These are phyloP conservation scores for Calamus simplicifolius DNA, from an alignment of 176 grass and related monocot species.

Conservation along the genomic window DNA sequence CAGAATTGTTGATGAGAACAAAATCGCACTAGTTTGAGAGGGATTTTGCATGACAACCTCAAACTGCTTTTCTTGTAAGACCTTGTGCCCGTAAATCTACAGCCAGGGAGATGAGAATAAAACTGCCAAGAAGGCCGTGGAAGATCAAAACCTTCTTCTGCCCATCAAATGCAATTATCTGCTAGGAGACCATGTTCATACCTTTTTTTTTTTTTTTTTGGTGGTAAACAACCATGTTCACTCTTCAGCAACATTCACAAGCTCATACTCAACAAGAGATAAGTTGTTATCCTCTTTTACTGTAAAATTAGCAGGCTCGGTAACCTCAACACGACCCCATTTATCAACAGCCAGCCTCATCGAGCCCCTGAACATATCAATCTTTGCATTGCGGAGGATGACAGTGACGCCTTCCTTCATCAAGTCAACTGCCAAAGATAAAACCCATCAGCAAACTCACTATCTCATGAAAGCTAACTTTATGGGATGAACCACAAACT, in stretches of 20 bases:
- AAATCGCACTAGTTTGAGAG: too few species aligned
- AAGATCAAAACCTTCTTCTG: too few species aligned
- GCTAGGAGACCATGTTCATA: slow-evolving; percentile 17
- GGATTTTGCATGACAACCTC: too few species aligned
- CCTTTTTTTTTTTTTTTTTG: slow-evolving; percentile 18
- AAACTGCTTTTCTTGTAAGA: too few species aligned
- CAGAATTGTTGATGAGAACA: too few species aligned
- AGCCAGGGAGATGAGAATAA: too few species aligned
- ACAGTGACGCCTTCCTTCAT: slow-evolving; percentile 2
- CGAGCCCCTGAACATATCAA: slow-evolving; percentile 7
- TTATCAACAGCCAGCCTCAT: slow-evolving; percentile 12
- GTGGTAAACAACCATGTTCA: too few species aligned
- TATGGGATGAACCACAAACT: too few species aligned
- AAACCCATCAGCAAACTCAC: background rate
- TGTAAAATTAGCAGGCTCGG: slow-evolving; percentile 2
- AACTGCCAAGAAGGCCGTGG: too few species aligned
- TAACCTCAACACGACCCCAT: slow-evolving; percentile 6
- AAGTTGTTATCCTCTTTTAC: slow-evolving; percentile 8
- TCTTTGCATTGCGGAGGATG: slow-evolving; percentile 3
- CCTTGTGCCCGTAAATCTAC: too few species aligned
- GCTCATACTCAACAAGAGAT: slow-evolving; percentile 9
- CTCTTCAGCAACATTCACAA: slow-evolving; percentile 2
- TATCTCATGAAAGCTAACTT: too few species aligned
- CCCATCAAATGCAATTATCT: too few species aligned
- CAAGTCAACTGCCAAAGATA: slow-evolving; percentile 7